phyloP scores from a whole-genome alignment of 2,329 filamentous ascomycete genomes.

The Fusarium fracticaudum region DNA sequence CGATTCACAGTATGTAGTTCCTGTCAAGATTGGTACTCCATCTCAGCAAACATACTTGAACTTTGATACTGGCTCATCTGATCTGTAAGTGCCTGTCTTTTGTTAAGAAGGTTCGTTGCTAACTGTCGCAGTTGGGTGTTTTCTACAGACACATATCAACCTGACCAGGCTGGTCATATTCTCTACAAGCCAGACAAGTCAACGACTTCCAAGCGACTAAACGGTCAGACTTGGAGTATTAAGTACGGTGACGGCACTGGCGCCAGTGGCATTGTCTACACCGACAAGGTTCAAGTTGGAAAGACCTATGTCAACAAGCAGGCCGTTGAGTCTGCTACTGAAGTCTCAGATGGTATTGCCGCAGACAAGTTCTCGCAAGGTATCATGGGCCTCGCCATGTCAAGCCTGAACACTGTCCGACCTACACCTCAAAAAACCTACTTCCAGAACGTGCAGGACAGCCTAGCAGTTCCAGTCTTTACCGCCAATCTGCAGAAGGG shows the following conservation, averaged over 20 bases:
- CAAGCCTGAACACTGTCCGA: conserved; percentile 46
- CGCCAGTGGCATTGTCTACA: conserved; percentile 72
- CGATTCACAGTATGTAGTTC: conserved; percentile 68
- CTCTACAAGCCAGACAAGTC: conserved; percentile 64
- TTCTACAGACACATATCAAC: conserved; percentile 63
- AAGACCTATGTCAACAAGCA: conserved; percentile 67
- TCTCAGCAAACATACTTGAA: conserved; percentile 70
- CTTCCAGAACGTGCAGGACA: conserved; percentile 48
- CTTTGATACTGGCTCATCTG: conserved; percentile 71
- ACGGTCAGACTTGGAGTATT: conserved; percentile 63
- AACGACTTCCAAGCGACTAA: conserved; percentile 54
- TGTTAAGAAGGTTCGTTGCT: background rate
- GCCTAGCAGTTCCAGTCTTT: conserved; percentile 47
- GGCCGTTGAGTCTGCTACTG: conserved; percentile 71
- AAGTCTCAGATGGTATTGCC: conserved; percentile 59
- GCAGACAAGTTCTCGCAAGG: conserved; percentile 49
- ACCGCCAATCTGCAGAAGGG: conserved; percentile 49
- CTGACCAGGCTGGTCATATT: conserved; percentile 60
- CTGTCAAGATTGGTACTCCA: conserved; percentile 69
- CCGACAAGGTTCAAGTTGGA: conserved; percentile 71
- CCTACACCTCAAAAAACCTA: conserved; percentile 48
- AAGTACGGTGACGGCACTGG: conserved; percentile 72
- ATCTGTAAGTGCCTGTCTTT: conserved; percentile 51
- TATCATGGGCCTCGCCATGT: conserved; percentile 49
- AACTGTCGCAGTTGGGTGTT: conserved; percentile 70